A percentile compares a stretch with the other conserved stretches of the same genome.
Evolutionary conservation across 192 early-diverging fungal genomes (phyloP).

Genomic region (Dissophora ornata): DNA sequence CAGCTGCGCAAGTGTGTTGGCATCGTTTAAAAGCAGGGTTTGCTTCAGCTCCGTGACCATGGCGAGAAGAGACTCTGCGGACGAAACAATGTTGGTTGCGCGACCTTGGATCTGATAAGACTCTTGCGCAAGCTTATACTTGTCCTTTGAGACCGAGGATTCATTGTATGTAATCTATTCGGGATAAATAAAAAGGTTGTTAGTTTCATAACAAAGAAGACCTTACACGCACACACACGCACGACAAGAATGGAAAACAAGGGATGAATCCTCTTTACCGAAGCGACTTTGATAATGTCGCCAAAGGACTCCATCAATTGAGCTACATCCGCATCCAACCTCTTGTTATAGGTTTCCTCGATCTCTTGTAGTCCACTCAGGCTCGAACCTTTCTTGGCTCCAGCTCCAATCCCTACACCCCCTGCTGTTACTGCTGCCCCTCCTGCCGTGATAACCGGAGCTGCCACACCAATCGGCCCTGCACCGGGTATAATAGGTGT

Average conservation of each 20-base stretch:
- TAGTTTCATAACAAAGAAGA: no score
- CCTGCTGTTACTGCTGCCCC: constrained; percentile 9
- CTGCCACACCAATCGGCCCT: neutral
- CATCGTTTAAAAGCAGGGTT: constrained; percentile 60
- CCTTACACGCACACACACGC: no score
- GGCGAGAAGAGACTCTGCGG: constrained; percentile 60
- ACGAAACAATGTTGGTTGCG: constrained; percentile 64
- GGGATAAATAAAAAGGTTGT: neutral
- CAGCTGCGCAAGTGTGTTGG: constrained; percentile 57
- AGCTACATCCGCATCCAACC: constrained; percentile 59
- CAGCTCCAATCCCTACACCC: no score
- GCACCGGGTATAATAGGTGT: constrained; percentile 17
- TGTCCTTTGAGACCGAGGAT: constrained; percentile 59
- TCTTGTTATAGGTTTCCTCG: constrained; percentile 65
- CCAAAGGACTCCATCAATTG: constrained; percentile 65
- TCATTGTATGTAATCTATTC: constrained; percentile 42
- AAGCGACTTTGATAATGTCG: constrained; percentile 62
- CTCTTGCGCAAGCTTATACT: constrained; percentile 66
- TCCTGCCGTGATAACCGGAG: constrained; percentile 1
- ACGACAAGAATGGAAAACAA: no score
- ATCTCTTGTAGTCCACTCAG: constrained; percentile 56
- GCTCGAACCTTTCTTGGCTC: constrained; percentile 11
- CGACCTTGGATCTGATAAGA: constrained; percentile 67
- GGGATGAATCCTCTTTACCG: no score
- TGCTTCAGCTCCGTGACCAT: constrained; percentile 66